phyloP scores from a whole-genome alignment of 202 grass and related monocot genomes.

The Panicum hallii region DNA sequence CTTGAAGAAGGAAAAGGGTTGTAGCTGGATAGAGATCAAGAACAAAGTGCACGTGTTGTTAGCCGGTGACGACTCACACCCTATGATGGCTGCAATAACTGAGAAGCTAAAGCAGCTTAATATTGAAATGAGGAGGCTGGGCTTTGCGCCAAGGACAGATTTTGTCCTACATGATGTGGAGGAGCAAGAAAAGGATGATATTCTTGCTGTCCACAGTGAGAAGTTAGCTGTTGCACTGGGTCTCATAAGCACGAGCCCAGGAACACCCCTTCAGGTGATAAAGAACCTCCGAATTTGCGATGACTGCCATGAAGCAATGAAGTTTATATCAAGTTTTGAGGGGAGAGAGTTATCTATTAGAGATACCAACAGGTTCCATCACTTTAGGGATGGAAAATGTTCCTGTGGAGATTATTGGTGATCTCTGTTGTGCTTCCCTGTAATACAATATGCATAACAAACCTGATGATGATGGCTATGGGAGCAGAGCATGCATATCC shows the following conservation, averaged over 20 bases:
- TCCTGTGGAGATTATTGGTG: constrained; percentile 90
- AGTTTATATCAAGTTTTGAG: constrained; percentile 74
- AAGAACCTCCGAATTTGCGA: constrained; percentile 86
- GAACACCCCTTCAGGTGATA: constrained; percentile 67
- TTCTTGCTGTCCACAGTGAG: constrained; percentile 77
- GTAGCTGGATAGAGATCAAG: constrained; percentile 84
- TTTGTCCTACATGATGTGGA: constrained; percentile 82
- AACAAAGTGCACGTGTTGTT: constrained; percentile 75
- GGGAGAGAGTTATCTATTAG: constrained; percentile 73
- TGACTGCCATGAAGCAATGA: constrained; percentile 78
- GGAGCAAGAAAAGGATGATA: constrained; percentile 82
- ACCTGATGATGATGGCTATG: constrained; percentile 11
- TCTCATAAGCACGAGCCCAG: constrained; percentile 60
- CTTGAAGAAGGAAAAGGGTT: constrained; percentile 70
- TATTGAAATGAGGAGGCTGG: constrained; percentile 62
- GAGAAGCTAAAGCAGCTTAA: constrained; percentile 68
- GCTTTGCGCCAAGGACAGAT: constrained; percentile 66
- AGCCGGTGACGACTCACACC: constrained; percentile 69
- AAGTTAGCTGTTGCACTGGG: constrained; percentile 77
- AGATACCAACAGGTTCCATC: constrained; percentile 85
- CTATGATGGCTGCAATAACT: constrained; percentile 59
- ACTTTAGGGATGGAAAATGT: constrained; percentile 79
- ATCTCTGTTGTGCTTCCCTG: constrained; percentile 17
- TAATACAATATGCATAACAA: neutral
- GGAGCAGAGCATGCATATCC: neutral